phyloP scores from a whole-genome alignment of 2,329 filamentous ascomycete species.

The Nemania sp. region DNA sequence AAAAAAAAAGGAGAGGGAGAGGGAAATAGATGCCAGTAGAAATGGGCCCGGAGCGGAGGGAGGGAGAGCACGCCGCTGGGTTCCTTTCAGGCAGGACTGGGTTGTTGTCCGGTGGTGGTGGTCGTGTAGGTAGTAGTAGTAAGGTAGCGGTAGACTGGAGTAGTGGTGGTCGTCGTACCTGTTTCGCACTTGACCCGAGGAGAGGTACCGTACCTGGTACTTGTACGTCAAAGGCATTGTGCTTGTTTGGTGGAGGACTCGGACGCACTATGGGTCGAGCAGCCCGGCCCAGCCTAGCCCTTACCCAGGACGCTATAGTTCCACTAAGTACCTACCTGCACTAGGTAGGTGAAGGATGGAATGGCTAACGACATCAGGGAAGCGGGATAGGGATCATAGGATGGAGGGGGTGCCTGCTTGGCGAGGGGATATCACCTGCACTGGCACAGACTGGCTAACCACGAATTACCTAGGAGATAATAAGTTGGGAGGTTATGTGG shows the following conservation, averaged over 20 bases:
- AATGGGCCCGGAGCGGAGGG: conserved; percentile 25
- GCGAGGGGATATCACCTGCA: conserved; percentile 14
- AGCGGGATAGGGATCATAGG: conserved; percentile 16
- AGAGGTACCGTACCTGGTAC: no score
- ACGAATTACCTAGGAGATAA: no score
- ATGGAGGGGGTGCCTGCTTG: conserved; percentile 24
- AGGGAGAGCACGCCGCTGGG: neutral
- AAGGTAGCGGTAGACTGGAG: neutral
- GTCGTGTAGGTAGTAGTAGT: neutral
- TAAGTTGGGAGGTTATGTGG: no score
- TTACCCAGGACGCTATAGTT: conserved; percentile 23
- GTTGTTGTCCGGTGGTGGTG: neutral
- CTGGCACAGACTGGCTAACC: conserved; percentile 9
- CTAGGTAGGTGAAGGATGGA: conserved; percentile 19
- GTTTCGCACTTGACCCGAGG: no score
- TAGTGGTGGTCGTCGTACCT: neutral
- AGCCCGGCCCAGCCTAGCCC: conserved; percentile 24
- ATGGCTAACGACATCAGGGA: conserved; percentile 1
- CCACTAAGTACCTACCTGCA: neutral
- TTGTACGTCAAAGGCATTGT: no score
- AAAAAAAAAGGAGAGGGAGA: conserved; percentile 23
- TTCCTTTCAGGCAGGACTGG: conserved; percentile 22
- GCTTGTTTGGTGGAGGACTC: conserved; percentile 26
- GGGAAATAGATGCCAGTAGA: conserved; percentile 26
- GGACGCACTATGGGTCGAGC: conserved; percentile 26